Percentiles rank a stretch among this genome's conserved stretches.
Evolutionary conservation across 768 basidiomycete species (phyloP).

Genomic region (Hygrocybe punicea): DNA sequence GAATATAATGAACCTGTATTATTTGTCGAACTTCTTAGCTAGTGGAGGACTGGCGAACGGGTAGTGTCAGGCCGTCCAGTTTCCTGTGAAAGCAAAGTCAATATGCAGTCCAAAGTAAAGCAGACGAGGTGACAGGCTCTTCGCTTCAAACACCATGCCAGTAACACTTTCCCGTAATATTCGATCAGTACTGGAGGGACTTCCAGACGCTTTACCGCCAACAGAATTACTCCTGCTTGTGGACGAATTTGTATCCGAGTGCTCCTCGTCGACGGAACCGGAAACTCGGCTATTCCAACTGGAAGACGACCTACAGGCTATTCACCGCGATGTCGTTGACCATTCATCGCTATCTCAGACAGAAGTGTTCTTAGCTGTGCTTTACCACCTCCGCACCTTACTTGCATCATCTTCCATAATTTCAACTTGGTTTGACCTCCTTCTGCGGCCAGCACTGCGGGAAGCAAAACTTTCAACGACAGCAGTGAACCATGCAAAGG

Average conservation of each 20-base stretch:
- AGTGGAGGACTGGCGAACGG: too few species aligned
- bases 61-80: too few species aligned
- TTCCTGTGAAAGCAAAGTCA: too few species aligned
- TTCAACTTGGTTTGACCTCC: constrained; percentile 77
- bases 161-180: constrained; percentile 48
- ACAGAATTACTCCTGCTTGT: constrained; percentile 47
- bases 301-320: constrained; percentile 64
- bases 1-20: too few species aligned
- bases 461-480: constrained; percentile 62
- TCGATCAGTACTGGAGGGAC: constrained; percentile 53
- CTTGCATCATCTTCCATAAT: constrained; percentile 65
- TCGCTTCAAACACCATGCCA: neutral
- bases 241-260: constrained; percentile 55
- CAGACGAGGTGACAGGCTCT: neutral
- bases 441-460: constrained; percentile 72
- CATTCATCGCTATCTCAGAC: constrained; percentile 59
- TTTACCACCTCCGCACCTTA: constrained; percentile 59
- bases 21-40: too few species aligned
- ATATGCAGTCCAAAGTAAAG: too few species aligned
- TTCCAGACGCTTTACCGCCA: constrained; percentile 49
- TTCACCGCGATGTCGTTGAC: constrained; percentile 62
- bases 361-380: constrained; percentile 63
- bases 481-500: constrained; percentile 64
- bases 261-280: constrained; percentile 45
- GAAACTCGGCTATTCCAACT: constrained; percentile 46